Evolutionary conservation across 257 asterid species (phyloP).

Genomic region (Jacaranda mimosifolia): DNA sequence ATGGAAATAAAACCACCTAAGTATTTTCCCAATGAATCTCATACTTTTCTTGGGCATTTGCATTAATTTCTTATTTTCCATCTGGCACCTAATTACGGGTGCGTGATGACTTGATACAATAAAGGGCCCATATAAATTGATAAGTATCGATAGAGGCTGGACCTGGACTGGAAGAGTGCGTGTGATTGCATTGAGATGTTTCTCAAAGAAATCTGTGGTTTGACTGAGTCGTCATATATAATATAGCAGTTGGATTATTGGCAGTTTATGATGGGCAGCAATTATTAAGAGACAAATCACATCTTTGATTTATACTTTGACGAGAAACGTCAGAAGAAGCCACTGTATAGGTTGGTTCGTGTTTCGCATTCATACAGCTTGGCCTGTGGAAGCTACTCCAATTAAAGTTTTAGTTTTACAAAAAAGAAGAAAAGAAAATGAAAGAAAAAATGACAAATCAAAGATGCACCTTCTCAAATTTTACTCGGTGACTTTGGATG

Average conservation of each 20-base stretch:
- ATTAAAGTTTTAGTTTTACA: too few species aligned
- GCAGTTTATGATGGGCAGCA: not conserved
- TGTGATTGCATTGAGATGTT: conserved; percentile 31
- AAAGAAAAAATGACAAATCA: too few species aligned
- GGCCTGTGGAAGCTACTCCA: too few species aligned
- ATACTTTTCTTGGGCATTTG: not conserved
- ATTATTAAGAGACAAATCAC: conserved; percentile 17
- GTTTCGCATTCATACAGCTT: not conserved
- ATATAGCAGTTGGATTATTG: conserved; percentile 10
- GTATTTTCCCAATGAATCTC: conserved; percentile 27
- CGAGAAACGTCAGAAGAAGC: not conserved
- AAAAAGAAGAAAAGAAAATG: too few species aligned
- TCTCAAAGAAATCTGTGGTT: not conserved
- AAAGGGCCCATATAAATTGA: conserved; percentile 17
- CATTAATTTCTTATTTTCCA: conserved; percentile 4
- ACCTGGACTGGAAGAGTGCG: too few species aligned
- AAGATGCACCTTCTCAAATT: too few species aligned
- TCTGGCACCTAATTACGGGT: not conserved
- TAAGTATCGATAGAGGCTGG: too few species aligned
- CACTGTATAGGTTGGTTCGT: not conserved
- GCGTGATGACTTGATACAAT: too few species aligned
- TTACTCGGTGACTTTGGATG: too few species aligned
- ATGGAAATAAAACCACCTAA: too few species aligned
- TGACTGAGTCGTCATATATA: conserved; percentile 29
- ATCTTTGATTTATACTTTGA: not conserved